Evolutionary conservation across 78 protist species (phyloP), one percentile per base, ranked within the genome.

Genomic region (Dictyostelium discoideum): DNA sequence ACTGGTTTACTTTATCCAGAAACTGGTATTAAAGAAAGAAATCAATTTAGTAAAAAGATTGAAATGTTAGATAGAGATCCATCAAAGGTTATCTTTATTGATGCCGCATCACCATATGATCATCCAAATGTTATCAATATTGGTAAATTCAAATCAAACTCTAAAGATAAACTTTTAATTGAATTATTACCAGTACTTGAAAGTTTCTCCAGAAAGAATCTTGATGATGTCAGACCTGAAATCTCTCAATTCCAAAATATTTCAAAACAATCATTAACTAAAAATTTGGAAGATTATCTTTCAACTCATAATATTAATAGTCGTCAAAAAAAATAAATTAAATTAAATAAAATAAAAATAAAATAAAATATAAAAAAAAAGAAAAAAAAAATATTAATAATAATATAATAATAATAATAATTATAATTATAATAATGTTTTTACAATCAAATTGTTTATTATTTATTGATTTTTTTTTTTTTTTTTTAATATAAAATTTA

Each of bases 61-160:
- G 74, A 80, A 32, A 82, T 39, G 63, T 46, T 90, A 3, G 77
- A 90, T 69, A 90, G 94, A 90, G 94, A 90, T 46, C 83, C 83
- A 32, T 44, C 26, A 9, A 90, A 90, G 22, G 87, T 90, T 80
- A 90, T 90, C 26, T 82, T 90, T 44, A 39, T 90, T 39, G 94
- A 90, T 26, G 79, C 79, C 40, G 74, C 87, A 32, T 9, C 67
- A 13, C n/a, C 63, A 9, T 90, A 90, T 37, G 40, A 90, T 0
- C 94, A 90, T 67, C 60, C 57, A 69, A 90, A 90, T 50, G 94
- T 90, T 9, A 82, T 90, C 87, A 90, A 90, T 13, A 50, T 90
- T 82, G 94, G 94, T 44, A 80, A 72, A 48, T 90, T 82, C 73
- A n/a, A 54, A 13, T 67, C 86, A 42, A 90, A 80, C 22, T 77